Percentiles rank a stretch among this genome's conserved stretches.
phyloP scores from a whole-genome alignment of 768 basidiomycete genomes.

The Leccinum incarnatum region DNA sequence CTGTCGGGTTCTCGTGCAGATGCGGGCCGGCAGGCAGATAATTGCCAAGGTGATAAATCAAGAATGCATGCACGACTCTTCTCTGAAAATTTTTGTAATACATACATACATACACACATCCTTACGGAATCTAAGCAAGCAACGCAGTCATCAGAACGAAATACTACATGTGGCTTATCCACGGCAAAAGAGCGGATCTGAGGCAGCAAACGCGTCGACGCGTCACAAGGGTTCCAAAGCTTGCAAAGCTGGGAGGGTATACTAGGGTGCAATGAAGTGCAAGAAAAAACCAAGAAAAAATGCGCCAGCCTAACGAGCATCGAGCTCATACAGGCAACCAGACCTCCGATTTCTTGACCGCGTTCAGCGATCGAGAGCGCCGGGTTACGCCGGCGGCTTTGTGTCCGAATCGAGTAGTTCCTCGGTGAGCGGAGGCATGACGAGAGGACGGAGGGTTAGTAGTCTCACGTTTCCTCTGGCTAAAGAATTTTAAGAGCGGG shows the following conservation, averaged over 20 bases:
- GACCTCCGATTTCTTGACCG: conserved; percentile 7
- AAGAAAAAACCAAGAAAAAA: neutral
- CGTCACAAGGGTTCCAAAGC: conserved; percentile 1
- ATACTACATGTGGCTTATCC: neutral
- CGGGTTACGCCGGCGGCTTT: conserved; percentile 5
- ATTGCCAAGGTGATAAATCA: neutral
- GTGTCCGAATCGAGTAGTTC: conserved; percentile 3
- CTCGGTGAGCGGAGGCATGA: conserved; percentile 2
- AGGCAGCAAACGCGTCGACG: conserved; percentile 10
- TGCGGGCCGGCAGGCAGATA: neutral
- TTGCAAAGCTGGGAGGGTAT: neutral
- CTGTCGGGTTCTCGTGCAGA: neutral
- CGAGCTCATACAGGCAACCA: conserved; percentile 13
- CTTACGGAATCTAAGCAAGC: neutral
- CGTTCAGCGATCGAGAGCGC: conserved; percentile 9
- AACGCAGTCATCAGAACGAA: conserved; percentile 12
- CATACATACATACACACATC: neutral
- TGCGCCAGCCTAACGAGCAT: neutral
- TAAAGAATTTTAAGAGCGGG: neutral
- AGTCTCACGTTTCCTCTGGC: conserved; percentile 1
- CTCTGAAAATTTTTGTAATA: neutral
- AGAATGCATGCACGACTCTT: neutral
- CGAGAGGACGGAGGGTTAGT: conserved; percentile 7
- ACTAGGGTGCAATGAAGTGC: neutral
- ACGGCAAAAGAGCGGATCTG: conserved; percentile 7